Conservation (phyloP, 139 green algal species). For the Closterium sp. region DNA sequence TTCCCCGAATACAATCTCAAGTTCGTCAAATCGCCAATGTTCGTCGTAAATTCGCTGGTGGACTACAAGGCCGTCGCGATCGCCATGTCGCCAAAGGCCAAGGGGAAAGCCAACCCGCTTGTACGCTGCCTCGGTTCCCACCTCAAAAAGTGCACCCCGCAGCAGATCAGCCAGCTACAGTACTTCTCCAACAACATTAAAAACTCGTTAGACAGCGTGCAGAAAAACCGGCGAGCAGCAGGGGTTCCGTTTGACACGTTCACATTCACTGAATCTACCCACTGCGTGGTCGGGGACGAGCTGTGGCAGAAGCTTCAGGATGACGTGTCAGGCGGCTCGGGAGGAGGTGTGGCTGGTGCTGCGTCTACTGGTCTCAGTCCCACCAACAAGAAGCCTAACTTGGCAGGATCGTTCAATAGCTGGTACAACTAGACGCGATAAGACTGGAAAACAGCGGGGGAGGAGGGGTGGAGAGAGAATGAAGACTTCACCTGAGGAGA, state of each 20-base stretch:
- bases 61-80: background rate
- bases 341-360: background rate
- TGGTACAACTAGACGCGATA: background rate
- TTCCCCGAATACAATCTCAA: constrained; percentile 1
- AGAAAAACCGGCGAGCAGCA: background rate
- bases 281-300: background rate
- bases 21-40: constrained; percentile 3
- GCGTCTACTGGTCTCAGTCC: background rate
- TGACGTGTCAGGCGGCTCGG: background rate
- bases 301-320: background rate
- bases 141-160: background rate
- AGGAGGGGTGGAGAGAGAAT: too few relatives aligned
- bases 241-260: background rate
- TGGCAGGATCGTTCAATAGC: background rate
- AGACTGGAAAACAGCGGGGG: too few relatives aligned
- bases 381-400: background rate
- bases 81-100: background rate
- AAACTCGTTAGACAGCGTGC: background rate
- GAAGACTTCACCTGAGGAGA: too few relatives aligned
- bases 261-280: background rate
- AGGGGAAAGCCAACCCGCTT: background rate
- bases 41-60: background rate
- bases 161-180: background rate
- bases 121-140: background rate
- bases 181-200: background rate